Evolutionary conservation across 2,329 filamentous ascomycete genomes (phyloP).

Genomic region (Ascochyta lentis): DNA sequence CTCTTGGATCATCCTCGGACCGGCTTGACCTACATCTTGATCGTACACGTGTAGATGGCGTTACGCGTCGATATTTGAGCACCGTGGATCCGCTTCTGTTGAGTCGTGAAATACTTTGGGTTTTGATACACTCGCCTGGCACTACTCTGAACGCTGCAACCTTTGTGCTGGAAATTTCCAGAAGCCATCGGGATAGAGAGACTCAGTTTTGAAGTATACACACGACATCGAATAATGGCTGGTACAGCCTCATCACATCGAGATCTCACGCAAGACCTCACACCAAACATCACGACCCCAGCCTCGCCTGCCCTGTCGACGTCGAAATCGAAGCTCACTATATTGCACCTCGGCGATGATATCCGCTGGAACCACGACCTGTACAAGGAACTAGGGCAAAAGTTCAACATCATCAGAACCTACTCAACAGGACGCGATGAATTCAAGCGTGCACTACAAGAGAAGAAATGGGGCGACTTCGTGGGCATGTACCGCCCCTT

Average conservation of each 20-base stretch:
- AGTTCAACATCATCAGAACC: conserved; percentile 50
- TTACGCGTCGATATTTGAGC: not conserved
- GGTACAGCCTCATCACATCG: not conserved
- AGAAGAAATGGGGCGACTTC: conserved; percentile 52
- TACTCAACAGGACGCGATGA: conserved; percentile 49
- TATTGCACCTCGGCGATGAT: conserved; percentile 55
- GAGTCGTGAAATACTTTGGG: not conserved
- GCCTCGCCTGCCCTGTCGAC: not conserved
- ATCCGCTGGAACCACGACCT: conserved; percentile 55
- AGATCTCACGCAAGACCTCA: not conserved
- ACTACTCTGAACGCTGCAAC: not conserved
- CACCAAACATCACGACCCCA: not conserved
- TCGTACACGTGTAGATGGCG: not conserved
- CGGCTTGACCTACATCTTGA: not conserved
- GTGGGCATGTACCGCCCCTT: conserved; percentile 63
- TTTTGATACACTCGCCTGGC: not conserved
- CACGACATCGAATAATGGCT: not conserved
- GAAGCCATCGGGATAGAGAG: too few species aligned
- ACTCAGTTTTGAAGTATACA: too few species aligned
- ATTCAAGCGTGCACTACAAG: conserved; percentile 50
- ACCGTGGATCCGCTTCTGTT: not conserved
- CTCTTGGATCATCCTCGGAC: not conserved
- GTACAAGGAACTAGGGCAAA: conserved; percentile 45
- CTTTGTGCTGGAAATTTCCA: too few species aligned
- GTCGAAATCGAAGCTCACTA: conserved; percentile 31